phyloP scores from a whole-genome alignment of 2,329 filamentous ascomycete species.

The Chaetothyriales sp. region DNA sequence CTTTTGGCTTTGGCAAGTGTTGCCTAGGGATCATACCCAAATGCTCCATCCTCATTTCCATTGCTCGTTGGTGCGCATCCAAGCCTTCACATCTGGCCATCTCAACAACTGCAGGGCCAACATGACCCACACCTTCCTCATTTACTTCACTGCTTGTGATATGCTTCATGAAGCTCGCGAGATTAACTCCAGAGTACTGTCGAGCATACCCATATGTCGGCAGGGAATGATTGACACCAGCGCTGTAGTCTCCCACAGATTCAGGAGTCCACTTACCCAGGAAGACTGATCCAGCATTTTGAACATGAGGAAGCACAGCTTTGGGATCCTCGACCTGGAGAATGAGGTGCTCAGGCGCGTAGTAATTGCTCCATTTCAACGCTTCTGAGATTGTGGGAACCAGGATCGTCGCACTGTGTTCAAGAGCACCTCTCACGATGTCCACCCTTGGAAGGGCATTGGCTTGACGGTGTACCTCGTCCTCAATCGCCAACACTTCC shows the following conservation, averaged over 20 bases:
- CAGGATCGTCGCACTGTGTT: slow-evolving; percentile 76
- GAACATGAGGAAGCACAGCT: slow-evolving; percentile 57
- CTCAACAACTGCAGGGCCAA: slow-evolving; percentile 84
- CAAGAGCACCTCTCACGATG: slow-evolving; percentile 79
- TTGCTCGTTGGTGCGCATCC: slow-evolving; percentile 72
- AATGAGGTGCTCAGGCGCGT: slow-evolving; percentile 93
- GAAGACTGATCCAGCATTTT: slow-evolving; percentile 93
- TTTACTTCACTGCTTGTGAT: slow-evolving; percentile 91
- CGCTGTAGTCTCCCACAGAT: slow-evolving; percentile 94
- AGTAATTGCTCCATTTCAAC: slow-evolving; percentile 74
- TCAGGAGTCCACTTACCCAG: slow-evolving; percentile 94
- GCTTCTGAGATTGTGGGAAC: slow-evolving; percentile 58
- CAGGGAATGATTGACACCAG: slow-evolving; percentile 91
- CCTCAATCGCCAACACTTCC: slow-evolving; percentile 69
- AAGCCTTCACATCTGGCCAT: slow-evolving; percentile 86
- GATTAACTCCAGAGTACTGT: slow-evolving; percentile 94
- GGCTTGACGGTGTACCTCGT: slow-evolving; percentile 79
- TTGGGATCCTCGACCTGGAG: slow-evolving; percentile 70
- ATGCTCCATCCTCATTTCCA: slow-evolving; percentile 45
- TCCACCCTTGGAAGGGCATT: slow-evolving; percentile 76
- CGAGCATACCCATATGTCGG: slow-evolving; percentile 97
- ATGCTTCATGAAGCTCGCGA: slow-evolving; percentile 92
- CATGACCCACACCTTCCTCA: slow-evolving; percentile 66
- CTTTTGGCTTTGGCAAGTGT: background rate
- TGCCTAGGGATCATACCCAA: slow-evolving; percentile 4